Percentiles rank a stretch among this genome's conserved stretches.
These are phyloP conservation scores for Nothomitra cinnamomea DNA, from an alignment of 2,329 filamentous ascomycete genomes.

Conservation along the genomic window DNA sequence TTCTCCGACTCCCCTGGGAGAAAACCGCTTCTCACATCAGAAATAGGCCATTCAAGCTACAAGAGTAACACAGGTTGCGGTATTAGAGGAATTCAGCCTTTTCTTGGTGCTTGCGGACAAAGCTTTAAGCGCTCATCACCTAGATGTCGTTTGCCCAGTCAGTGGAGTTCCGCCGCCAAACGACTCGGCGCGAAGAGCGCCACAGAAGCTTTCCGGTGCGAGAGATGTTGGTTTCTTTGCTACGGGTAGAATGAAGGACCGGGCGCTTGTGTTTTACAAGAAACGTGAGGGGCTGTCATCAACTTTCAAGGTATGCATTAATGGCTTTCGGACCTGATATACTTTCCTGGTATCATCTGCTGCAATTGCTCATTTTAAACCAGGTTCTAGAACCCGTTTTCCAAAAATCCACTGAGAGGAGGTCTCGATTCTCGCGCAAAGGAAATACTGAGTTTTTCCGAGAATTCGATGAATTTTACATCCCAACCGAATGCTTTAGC, in stretches of 20 bases:
- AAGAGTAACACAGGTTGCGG: conserved; percentile 79
- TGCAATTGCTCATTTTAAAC: background rate
- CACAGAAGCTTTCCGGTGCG: conserved; percentile 70
- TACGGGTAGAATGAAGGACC: conserved; percentile 91
- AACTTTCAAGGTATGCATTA: conserved; percentile 50
- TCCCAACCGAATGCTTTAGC: conserved; percentile 84
- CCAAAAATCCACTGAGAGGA: conserved; percentile 79
- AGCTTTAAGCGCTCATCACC: conserved; percentile 78
- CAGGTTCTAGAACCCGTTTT: conserved; percentile 86
- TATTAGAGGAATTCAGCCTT: conserved; percentile 88
- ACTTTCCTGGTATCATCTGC: background rate
- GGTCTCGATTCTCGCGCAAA: conserved; percentile 47
- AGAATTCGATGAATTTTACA: conserved; percentile 97
- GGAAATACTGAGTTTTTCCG: conserved; percentile 89
- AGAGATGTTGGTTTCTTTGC: conserved; percentile 96
- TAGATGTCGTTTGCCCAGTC: conserved; percentile 58
- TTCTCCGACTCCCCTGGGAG: background rate
- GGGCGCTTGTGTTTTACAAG: conserved; percentile 90
- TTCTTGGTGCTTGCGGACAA: conserved; percentile 86
- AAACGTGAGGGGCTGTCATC: conserved; percentile 84
- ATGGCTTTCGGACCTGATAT: background rate
- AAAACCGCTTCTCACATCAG: conserved; percentile 16
- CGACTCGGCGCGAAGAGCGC: conserved; percentile 68
- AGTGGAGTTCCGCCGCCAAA: conserved; percentile 38
- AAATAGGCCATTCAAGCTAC: conserved; percentile 54